Base-by-base conservation (phyloP, 2,329 filamentous ascomycete genomes). In the Aureobasidium sp. region DNA sequence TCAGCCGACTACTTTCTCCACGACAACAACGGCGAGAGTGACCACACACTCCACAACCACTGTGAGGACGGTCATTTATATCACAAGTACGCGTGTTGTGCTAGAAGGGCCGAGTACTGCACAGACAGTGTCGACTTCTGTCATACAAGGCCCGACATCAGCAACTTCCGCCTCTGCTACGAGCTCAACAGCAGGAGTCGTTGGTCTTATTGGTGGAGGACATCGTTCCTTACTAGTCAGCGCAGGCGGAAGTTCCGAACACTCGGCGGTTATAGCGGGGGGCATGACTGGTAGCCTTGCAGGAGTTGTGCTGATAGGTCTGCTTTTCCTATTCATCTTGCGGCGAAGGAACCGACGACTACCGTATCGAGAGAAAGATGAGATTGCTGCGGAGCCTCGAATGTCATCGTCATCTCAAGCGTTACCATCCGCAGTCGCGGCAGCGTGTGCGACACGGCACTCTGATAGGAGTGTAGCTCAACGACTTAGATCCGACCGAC, bases 231-330 rank as follows among this genome's bases (percentile, higher is more conserved):
- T 17, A 11, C 14, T 58, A 4, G 22, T 58, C 0, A 48, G 55
- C 5, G 31, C 55, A 48, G 15, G 29, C 7, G 55, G 53, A 17
- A 45, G 41, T 29, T 58, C 55, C 8, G 22, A 39, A 8, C 41
- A 34, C 3, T 47, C 55, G n/a, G 60, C 60, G 15, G 63, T 42
- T 20, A 64, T 64, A 39, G 63, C 63, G 17, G 63, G 63, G 25
- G 60, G 60, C 15, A 61, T 64, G 36, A 60, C 59, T 17, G 63
- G 60, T 5, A 59, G 60, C 39, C n/a, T 64, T n/a, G 58, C 60
- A 42, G 60, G 60, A 27, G 45, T 64, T n/a, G 53, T 39, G 2
- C 27, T 61, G 27, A 45, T 64, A 37, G 60, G 51, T 11, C 27
- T 62, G 34, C 47, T 64, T 29, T 57, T 61, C 11, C 22, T 64